These are phyloP conservation scores for Aspergillus japonicus DNA, from an alignment of 2,329 filamentous ascomycete species.

Conservation along the genomic window DNA sequence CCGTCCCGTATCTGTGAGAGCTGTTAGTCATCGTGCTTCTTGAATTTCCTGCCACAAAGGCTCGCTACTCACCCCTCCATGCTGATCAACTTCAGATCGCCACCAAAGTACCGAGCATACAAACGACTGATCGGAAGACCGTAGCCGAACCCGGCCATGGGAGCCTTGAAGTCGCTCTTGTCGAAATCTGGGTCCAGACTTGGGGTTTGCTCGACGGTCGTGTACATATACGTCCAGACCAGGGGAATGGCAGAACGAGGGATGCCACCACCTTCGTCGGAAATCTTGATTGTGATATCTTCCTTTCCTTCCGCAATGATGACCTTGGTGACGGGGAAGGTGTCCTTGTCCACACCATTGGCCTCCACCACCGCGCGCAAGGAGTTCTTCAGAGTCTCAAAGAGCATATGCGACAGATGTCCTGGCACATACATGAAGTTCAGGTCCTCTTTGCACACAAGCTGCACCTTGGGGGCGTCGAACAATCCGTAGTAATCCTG, in stretches of 20 bases:
- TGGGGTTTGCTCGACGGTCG: slow-evolving; percentile 92
- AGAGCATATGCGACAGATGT: slow-evolving; percentile 99
- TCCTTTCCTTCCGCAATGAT: slow-evolving; percentile 97
- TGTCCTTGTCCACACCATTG: slow-evolving; percentile 91
- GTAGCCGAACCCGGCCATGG: slow-evolving; percentile 99
- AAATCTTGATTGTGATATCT: slow-evolving; percentile 98
- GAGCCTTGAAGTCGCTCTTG: slow-evolving; percentile 98
- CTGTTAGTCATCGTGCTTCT: slow-evolving; percentile 2
- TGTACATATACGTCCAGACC: slow-evolving; percentile 99
- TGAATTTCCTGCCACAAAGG: too few relatives aligned
- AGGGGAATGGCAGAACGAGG: slow-evolving; percentile 88
- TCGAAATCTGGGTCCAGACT: slow-evolving; percentile 96
- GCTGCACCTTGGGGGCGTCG: slow-evolving; percentile 92
- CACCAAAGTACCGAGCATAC: slow-evolving; percentile 96
- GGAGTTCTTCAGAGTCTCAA: slow-evolving; percentile 98
- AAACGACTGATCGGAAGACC: slow-evolving; percentile 89
- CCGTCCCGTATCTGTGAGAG: slow-evolving; percentile 78
- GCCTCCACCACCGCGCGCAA: slow-evolving; percentile 93
- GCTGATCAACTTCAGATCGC: slow-evolving; percentile 94
- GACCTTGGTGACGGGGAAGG: slow-evolving; percentile 94
- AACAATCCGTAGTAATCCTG: slow-evolving; percentile 98
- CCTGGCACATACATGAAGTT: slow-evolving; percentile 99
- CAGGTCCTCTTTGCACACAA: slow-evolving; percentile 89
- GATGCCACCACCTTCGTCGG: slow-evolving; percentile 94
- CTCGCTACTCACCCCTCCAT: slow-evolving; percentile 83